phyloP scores from a whole-genome alignment of 164 flowering plant species.

The Chimonanthus praecox region DNA sequence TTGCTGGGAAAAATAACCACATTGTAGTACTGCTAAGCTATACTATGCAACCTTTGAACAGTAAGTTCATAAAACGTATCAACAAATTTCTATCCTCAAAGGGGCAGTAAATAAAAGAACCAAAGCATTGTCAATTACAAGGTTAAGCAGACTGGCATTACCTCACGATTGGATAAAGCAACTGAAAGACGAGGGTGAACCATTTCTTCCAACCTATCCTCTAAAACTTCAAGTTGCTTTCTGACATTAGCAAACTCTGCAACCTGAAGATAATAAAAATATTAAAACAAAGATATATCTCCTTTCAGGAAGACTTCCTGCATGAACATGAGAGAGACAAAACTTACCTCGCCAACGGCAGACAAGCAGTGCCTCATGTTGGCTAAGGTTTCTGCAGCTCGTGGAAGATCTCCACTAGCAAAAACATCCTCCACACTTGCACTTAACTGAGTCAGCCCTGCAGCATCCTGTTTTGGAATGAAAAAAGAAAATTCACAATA shows the following conservation, averaged over 20 bases:
- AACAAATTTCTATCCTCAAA: neutral
- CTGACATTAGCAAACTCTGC: constrained; percentile 98
- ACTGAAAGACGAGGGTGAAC: constrained; percentile 94
- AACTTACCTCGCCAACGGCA: constrained; percentile 94
- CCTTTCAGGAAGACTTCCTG: neutral
- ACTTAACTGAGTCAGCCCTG: constrained; percentile 93
- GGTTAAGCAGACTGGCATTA: constrained; percentile 13
- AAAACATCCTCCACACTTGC: constrained; percentile 99
- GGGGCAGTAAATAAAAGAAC: neutral
- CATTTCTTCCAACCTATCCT: constrained; percentile 93
- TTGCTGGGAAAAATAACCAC: neutral
- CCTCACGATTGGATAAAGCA: constrained; percentile 87
- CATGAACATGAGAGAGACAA: constrained; percentile 5
- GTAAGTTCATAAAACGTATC: neutral
- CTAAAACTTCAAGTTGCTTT: constrained; percentile 94
- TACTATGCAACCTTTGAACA: neutral
- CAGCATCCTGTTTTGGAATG: constrained; percentile 74
- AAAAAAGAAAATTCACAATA: neutral
- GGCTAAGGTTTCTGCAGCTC: constrained; percentile 95
- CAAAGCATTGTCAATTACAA: neutral
- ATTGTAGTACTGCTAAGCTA: neutral
- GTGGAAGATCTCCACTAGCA: constrained; percentile 97
- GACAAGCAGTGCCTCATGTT: constrained; percentile 98
- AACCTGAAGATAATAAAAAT: constrained; percentile 45
- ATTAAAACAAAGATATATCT: neutral